A percentile compares a stretch with the other conserved stretches of the same genome.
phyloP scores from a whole-genome alignment of 805 yeast genomes.

The Yamadazyma tumulicola region DNA sequence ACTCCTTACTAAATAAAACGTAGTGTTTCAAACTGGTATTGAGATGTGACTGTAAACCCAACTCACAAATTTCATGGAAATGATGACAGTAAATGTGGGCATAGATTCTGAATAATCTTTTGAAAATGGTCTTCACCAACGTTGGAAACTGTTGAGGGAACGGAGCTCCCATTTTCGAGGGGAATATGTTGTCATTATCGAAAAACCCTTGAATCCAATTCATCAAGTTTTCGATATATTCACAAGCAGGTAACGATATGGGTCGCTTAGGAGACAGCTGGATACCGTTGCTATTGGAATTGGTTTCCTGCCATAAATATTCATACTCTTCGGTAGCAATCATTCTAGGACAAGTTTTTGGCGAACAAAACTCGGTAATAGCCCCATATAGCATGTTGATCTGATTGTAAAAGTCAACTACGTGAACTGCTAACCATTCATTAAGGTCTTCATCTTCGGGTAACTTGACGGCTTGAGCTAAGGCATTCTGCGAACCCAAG shows the following conservation, averaged over 20 bases:
- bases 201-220: constrained; percentile 91
- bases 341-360: constrained; percentile 93
- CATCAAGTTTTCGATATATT: constrained; percentile 90
- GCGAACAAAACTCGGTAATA: constrained; percentile 94
- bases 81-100: constrained; percentile 98
- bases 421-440: constrained; percentile 97
- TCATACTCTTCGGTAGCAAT: constrained; percentile 97
- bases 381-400: constrained; percentile 95
- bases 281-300: constrained; percentile 20
- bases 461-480: constrained; percentile 87
- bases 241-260: constrained; percentile 88
- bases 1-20: constrained; percentile 81
- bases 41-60: constrained; percentile 87
- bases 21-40: constrained; percentile 95
- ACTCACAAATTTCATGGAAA: constrained; percentile 88
- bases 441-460: constrained; percentile 89
- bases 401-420: constrained; percentile 96
- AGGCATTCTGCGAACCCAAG: constrained; percentile 84
- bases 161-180: constrained; percentile 85
- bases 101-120: constrained; percentile 87
- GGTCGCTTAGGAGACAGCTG: constrained; percentile 55
- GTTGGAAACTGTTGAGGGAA: constrained; percentile 82
- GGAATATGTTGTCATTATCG: constrained; percentile 88
- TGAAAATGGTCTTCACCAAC: constrained; percentile 80
- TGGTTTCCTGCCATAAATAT: constrained; percentile 90